Evolutionary conservation across 331 rosid species (phyloP).

Genomic region (Rosa hybrid): DNA sequence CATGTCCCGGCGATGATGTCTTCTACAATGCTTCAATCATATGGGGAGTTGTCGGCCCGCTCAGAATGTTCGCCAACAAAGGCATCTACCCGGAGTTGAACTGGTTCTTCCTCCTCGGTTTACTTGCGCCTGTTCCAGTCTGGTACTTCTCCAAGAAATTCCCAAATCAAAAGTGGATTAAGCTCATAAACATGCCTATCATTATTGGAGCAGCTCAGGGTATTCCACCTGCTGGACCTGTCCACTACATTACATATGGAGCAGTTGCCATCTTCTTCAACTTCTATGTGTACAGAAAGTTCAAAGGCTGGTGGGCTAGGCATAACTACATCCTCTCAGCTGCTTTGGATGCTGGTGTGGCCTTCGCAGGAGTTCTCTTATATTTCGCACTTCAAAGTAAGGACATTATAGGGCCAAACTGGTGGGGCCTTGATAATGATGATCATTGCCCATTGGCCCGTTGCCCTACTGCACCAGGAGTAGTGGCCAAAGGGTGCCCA

Average conservation of each 20-base stretch:
- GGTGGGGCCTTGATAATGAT: slow-evolving; percentile 43
- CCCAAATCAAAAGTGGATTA: slow-evolving; percentile 58
- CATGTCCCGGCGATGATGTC: slow-evolving; percentile 74
- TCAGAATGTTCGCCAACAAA: slow-evolving; percentile 54
- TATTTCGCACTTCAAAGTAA: slow-evolving; percentile 43
- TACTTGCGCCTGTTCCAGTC: slow-evolving; percentile 54
- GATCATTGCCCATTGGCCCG: slow-evolving; percentile 17
- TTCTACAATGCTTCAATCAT: slow-evolving; percentile 87
- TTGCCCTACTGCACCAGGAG: slow-evolving; percentile 51
- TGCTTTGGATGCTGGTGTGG: slow-evolving; percentile 74
- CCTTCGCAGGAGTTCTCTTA: slow-evolving; percentile 53
- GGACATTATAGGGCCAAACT: slow-evolving; percentile 42
- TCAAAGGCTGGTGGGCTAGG: slow-evolving; percentile 77
- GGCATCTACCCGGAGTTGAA: slow-evolving; percentile 72
- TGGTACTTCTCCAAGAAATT: slow-evolving; percentile 55
- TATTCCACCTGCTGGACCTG: slow-evolving; percentile 64
- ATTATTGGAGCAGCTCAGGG: slow-evolving; percentile 33
- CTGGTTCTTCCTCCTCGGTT: slow-evolving; percentile 76
- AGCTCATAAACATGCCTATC: slow-evolving; percentile 63
- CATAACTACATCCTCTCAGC: slow-evolving; percentile 75
- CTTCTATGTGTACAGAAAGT: slow-evolving; percentile 44
- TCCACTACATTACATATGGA: slow-evolving; percentile 41
- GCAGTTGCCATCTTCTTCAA: slow-evolving; percentile 75
- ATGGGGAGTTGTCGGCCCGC: slow-evolving; percentile 82
- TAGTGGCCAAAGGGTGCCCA: slow-evolving; percentile 54